Percentiles rank a stretch among this genome's conserved stretches.
phyloP scores from a whole-genome alignment of 1,284 basidiomycete species.

The Marasmius oreades region DNA sequence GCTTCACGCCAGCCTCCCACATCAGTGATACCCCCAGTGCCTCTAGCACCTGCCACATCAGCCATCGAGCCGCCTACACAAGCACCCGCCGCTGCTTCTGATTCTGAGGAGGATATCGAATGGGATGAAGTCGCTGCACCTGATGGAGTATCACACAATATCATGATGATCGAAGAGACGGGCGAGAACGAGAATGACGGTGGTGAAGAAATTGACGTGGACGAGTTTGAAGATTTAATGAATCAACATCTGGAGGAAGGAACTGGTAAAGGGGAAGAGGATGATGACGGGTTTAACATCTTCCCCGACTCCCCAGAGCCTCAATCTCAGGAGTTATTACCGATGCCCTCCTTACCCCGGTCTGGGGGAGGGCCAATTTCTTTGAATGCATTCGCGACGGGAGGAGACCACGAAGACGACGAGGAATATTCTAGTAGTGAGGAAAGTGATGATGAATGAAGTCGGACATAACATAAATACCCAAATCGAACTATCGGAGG shows the following conservation, averaged over 20 bases:
- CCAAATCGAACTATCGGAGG: not conserved
- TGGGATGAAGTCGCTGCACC: slow-evolving; percentile 45
- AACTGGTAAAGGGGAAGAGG: slow-evolving; percentile 19
- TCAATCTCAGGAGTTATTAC: not conserved
- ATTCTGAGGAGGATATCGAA: slow-evolving; percentile 47
- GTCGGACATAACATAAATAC: not conserved
- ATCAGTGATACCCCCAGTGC: not conserved
- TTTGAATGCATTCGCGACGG: not conserved
- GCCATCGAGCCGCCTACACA: slow-evolving; percentile 17
- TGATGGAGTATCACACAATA: slow-evolving; percentile 10
- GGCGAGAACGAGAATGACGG: slow-evolving; percentile 30
- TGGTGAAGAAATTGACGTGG: slow-evolving; percentile 43
- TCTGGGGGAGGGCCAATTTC: not conserved
- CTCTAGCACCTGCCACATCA: slow-evolving; percentile 3
- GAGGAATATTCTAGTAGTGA: slow-evolving; percentile 1
- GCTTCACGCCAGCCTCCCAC: slow-evolving; percentile 1
- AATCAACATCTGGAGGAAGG: slow-evolving; percentile 36
- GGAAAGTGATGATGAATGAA: slow-evolving; percentile 1
- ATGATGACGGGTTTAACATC: slow-evolving; percentile 13
- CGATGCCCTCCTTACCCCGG: not conserved
- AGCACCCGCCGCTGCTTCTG: slow-evolving; percentile 45
- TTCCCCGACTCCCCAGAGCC: not conserved
- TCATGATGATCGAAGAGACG: slow-evolving; percentile 21
- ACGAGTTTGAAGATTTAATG: slow-evolving; percentile 46
- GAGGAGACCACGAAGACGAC: not conserved